Evolutionary conservation across 192 early-diverging fungal species (phyloP).

Genomic region (Funneliformis mosseae): DNA sequence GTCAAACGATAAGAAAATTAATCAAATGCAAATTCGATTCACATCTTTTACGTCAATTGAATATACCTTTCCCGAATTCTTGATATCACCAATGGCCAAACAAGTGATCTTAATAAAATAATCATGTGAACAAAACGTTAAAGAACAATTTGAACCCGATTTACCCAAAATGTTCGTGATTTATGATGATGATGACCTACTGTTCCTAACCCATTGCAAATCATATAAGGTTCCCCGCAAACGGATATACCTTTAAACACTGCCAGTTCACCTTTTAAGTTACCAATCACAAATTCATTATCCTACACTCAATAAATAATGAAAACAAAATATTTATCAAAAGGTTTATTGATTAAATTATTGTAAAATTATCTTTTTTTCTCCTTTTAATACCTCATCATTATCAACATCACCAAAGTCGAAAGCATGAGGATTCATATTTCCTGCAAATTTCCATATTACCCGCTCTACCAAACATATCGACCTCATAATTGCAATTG

Average conservation of each 20-base stretch:
- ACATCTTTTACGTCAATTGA: neutral
- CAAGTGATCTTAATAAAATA: conserved; percentile 53
- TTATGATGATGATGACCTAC: conserved; percentile 35
- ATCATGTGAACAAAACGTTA: neutral
- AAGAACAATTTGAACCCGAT: neutral
- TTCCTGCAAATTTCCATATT: conserved; percentile 56
- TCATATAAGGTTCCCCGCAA: conserved; percentile 45
- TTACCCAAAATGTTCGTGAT: neutral
- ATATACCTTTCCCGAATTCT: conserved; percentile 54
- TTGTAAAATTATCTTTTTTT: neutral
- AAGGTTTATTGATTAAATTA: neutral
- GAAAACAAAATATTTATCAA: neutral
- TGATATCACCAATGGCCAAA: conserved; percentile 57
- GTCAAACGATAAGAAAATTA: neutral
- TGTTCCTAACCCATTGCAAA: conserved; percentile 56
- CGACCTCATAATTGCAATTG: conserved; percentile 3
- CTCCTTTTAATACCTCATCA: conserved; percentile 44
- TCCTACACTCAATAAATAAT: conserved; percentile 39
- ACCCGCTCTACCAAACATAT: conserved; percentile 59
- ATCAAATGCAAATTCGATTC: neutral
- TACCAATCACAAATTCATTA: conserved; percentile 64
- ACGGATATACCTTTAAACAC: conserved; percentile 58
- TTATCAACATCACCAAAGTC: conserved; percentile 61
- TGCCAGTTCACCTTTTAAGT: conserved; percentile 57
- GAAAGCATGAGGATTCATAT: conserved; percentile 62